Percentiles rank a stretch among this genome's conserved stretches.
Evolutionary conservation across 1,284 basidiomycete genomes (phyloP).

Genomic region (Fomitopsis schrenkii): DNA sequence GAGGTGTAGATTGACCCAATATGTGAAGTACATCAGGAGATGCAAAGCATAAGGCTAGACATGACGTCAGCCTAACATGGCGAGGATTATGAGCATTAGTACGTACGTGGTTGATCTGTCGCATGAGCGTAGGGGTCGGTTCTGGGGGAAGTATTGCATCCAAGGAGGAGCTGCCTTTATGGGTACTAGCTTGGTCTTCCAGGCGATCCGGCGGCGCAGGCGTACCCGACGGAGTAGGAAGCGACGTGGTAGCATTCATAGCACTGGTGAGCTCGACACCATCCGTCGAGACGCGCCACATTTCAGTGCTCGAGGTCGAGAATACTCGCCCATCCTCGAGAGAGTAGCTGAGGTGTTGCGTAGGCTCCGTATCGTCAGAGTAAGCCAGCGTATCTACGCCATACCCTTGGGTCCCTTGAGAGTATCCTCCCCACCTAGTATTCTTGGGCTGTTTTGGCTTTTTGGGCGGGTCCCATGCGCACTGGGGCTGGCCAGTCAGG

Average conservation of each 20-base stretch:
- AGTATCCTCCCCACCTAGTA: conserved; percentile 11
- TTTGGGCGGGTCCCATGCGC: conserved; percentile 59
- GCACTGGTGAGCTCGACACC: conserved; percentile 31
- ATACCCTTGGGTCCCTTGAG: not conserved
- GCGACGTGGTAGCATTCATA: conserved; percentile 29
- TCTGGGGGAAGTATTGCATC: conserved; percentile 33
- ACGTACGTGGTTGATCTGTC: conserved; percentile 62
- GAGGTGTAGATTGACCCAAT: conserved; percentile 70
- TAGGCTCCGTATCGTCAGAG: conserved; percentile 17
- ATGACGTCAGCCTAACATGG: conserved; percentile 13
- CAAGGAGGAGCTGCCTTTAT: not conserved
- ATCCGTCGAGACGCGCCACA: conserved; percentile 20
- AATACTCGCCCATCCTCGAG: conserved; percentile 3
- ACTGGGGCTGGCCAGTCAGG: conserved; percentile 60
- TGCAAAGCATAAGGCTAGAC: conserved; percentile 64
- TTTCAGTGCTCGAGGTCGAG: conserved; percentile 18
- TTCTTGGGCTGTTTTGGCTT: conserved; percentile 30
- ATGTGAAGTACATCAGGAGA: conserved; percentile 76
- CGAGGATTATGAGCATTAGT: not conserved
- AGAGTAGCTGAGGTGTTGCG: conserved; percentile 14
- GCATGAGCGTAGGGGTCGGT: conserved; percentile 53
- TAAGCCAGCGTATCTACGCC: conserved; percentile 35
- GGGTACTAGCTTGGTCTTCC: not conserved
- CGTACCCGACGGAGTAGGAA: conserved; percentile 38
- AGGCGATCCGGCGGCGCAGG: conserved; percentile 27